These are phyloP conservation scores for Talaromyces ruber DNA, from an alignment of 495 filamentous ascomycete genomes.

Conservation along the genomic window DNA sequence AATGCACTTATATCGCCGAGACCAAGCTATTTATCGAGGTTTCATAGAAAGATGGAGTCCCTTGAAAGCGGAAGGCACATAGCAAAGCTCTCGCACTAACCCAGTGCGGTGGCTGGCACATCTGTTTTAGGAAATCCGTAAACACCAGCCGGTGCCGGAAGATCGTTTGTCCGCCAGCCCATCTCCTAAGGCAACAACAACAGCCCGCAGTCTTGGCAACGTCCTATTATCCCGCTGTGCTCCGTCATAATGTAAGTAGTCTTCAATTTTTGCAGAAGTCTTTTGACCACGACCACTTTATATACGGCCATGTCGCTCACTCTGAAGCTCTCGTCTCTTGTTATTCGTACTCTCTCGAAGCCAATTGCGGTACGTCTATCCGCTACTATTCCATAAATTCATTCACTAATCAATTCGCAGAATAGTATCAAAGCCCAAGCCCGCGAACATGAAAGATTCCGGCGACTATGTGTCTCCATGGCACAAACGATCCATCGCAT, in stretches of 20 bases:
- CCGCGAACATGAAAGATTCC: constrained; percentile 87
- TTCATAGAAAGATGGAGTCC: not conserved
- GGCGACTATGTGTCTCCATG: constrained; percentile 58
- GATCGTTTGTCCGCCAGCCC: not conserved
- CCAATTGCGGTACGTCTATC: constrained; percentile 54
- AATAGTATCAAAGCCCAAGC: constrained; percentile 92
- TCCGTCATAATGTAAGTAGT: not conserved
- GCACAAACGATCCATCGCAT: constrained; percentile 85
- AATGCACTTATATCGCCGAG: not conserved
- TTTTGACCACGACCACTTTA: not conserved
- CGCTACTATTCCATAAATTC: constrained; percentile 12
- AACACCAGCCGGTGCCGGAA: constrained; percentile 3
- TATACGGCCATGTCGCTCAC: constrained; percentile 41
- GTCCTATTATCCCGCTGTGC: not conserved
- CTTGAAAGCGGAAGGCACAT: constrained; percentile 1
- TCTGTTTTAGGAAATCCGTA: constrained; percentile 8
- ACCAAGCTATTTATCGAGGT: not conserved
- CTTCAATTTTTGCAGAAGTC: not conserved
- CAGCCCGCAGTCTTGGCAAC: not conserved
- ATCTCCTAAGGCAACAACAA: constrained; percentile 6
- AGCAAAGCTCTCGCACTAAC: not conserved
- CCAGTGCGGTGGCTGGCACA: not conserved
- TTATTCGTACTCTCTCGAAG: constrained; percentile 62
- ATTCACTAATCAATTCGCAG: constrained; percentile 44
- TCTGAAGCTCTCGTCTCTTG: constrained; percentile 60